Evolutionary conservation across 345 rosid species (phyloP), one percentile per base, ranked within the genome.

Genomic region (Leavenworthia alabamica): DNA sequence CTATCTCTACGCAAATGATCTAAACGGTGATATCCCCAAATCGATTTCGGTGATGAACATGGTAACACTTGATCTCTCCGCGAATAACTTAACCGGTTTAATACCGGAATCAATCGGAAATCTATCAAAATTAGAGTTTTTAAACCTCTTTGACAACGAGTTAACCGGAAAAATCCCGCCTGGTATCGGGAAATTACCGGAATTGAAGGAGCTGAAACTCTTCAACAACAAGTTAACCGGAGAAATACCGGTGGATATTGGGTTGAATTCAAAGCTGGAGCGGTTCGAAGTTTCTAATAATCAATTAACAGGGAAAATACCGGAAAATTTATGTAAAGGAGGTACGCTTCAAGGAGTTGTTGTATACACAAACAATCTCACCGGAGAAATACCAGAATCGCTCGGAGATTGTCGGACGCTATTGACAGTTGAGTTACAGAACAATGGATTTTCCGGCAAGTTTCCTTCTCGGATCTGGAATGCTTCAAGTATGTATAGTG

Each of bases 391-490:
- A 27, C 94, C 96, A 0, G 63, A 62, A 40, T 83, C 88, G 6
- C 89, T 89, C 15, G 96, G 83, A 27, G 74, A 73, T 22, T 89
- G 99, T 62, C 20, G 32, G 1, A 55, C 77, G 29, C 68, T 93
- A 75, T 66, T 49, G 26, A 73, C 89, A 0, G 55, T 89, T 77
- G 86, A 83, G 76, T 83, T 93, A 50, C 77, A 77, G 32, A 56
- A 71, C 61, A 93, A 93, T 83, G 63, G 45, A 16, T 85, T 93
- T 75, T 83, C 86, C 3, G 96, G 99, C 8, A 83, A 82, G 71
- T 65, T 93, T 67, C 99, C 99, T 48, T 31, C 66, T 0, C 78
- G 83, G 9, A 54, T 93, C 36, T 93, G 99, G 99, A 78, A 80
- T 8, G 65, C 73, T 41, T 19, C 15, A 73, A 72, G 73, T 26